Percentiles rank a stretch among this genome's conserved stretches.
These are phyloP conservation scores for Yarrowia alimentaria DNA, from an alignment of 805 yeast genomes.

Conservation along the genomic window DNA sequence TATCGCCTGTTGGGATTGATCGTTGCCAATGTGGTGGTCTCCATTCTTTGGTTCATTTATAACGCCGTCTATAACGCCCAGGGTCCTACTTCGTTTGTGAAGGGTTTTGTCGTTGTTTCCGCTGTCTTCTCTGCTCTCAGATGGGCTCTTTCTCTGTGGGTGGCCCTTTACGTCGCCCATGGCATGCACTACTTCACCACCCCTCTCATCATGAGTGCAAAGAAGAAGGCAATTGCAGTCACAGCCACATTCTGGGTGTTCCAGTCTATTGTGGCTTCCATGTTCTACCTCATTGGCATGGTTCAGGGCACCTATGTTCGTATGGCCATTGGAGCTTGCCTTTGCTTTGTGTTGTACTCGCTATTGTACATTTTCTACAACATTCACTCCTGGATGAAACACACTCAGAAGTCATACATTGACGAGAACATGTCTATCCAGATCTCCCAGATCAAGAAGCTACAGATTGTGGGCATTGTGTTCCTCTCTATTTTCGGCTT, in stretches of 20 bases:
- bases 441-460: neutral
- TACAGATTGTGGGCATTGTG: neutral
- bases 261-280: slow-evolving; percentile 9
- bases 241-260: slow-evolving; percentile 7
- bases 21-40: neutral
- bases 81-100: neutral
- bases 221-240: slow-evolving; percentile 15
- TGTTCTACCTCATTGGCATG: slow-evolving; percentile 17
- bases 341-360: slow-evolving; percentile 13
- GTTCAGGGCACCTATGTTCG: slow-evolving; percentile 14
- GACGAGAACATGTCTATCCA: slow-evolving; percentile 21
- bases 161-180: slow-evolving; percentile 2
- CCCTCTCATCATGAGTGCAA: neutral
- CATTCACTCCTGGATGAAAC: slow-evolving; percentile 3
- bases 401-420: slow-evolving; percentile 2
- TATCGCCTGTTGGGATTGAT: neutral
- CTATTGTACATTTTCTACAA: slow-evolving; percentile 2
- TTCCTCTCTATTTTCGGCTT: neutral
- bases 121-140: slow-evolving; percentile 1
- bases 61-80: neutral
- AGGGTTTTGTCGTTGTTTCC: neutral
- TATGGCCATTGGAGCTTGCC: slow-evolving; percentile 18
- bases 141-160: neutral
- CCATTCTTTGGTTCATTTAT: neutral
- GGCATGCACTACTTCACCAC: slow-evolving; percentile 25